Percentiles rank a stretch among this genome's conserved stretches.
These are phyloP conservation scores for Rhizopogon hawkerae DNA, from an alignment of 1,284 basidiomycete species.

Conservation along the genomic window DNA sequence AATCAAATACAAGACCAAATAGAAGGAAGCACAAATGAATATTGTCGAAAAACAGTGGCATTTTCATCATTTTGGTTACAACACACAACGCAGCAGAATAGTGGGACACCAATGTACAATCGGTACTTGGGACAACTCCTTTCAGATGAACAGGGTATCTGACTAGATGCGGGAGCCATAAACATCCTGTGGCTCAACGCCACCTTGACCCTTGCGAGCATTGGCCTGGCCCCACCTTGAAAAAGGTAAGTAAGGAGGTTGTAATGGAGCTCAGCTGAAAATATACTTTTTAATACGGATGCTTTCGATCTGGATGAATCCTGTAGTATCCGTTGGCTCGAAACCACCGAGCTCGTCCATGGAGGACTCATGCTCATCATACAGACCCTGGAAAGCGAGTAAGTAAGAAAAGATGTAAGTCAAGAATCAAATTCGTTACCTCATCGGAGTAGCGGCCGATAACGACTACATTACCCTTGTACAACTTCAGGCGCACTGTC, in stretches of 20 bases:
- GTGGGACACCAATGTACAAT: background rate
- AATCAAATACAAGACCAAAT: too few species aligned
- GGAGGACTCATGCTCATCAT: constrained; percentile 95
- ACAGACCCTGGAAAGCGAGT: constrained; percentile 61
- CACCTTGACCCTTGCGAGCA: constrained; percentile 72
- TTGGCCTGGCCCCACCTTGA: constrained; percentile 78
- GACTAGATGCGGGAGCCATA: constrained; percentile 1
- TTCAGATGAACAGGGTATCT: too few species aligned
- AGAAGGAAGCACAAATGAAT: too few species aligned
- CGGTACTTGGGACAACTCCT: background rate
- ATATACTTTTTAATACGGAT: constrained; percentile 92
- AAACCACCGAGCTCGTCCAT: constrained; percentile 99
- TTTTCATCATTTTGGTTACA: too few species aligned
- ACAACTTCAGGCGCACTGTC: constrained; percentile 80
- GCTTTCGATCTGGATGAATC: constrained; percentile 89
- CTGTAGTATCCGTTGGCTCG: constrained; percentile 76
- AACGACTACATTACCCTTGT: constrained; percentile 95
- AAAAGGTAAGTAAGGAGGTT: constrained; percentile 1
- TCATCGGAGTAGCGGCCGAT: constrained; percentile 89
- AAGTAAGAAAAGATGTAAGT: background rate
- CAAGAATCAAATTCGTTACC: constrained; percentile 31
- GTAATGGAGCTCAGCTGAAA: constrained; percentile 8
- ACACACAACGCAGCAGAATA: too few species aligned
- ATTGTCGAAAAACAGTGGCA: too few species aligned
- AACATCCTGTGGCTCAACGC: constrained; percentile 54